Conservation (phyloP, 2,329 filamentous ascomycete genomes). For the Erysiphe pulchra region DNA sequence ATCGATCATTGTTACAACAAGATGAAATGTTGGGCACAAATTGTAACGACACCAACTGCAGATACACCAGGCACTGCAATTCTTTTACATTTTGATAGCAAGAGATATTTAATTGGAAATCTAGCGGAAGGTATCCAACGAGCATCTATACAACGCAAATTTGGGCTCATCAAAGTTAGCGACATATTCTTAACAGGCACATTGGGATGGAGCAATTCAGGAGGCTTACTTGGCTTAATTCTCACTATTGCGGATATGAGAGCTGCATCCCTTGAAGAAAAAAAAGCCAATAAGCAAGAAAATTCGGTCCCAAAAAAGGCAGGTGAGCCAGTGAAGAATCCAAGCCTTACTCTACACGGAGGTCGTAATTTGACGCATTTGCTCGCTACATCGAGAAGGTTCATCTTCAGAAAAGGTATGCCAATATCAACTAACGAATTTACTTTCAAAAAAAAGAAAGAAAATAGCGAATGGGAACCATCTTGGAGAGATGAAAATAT, state of each 20-base stretch:
- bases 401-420: conserved; percentile 66
- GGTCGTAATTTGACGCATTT: conserved; percentile 56
- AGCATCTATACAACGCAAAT: conserved; percentile 31
- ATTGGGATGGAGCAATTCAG: conserved; percentile 48
- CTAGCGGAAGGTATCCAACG: conserved; percentile 68
- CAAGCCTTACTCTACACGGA: conserved; percentile 42
- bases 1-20: conserved; percentile 2
- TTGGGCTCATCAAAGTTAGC: conserved; percentile 36
- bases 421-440: conserved; percentile 49
- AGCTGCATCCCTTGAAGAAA: conserved; percentile 18
- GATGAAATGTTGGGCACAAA: conserved; percentile 53
- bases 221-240: conserved; percentile 65
- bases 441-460: conserved; percentile 1
- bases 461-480: conserved; percentile 20
- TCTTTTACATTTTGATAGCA: conserved; percentile 54
- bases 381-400: conserved; percentile 58
- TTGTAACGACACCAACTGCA: conserved; percentile 60
- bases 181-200: conserved; percentile 66
- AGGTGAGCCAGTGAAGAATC: conserved; percentile 2
- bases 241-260: conserved; percentile 54
- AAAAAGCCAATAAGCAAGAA: conserved; percentile 3
- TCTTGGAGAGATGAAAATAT: conserved; percentile 55
- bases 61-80: conserved; percentile 67
- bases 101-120: conserved; percentile 67
- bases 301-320: conserved; percentile 12